A percentile compares a stretch with the other conserved stretches of the same genome.
Evolutionary conservation across 306 rosid species (phyloP).

Genomic region (Fragaria ananassa): DNA sequence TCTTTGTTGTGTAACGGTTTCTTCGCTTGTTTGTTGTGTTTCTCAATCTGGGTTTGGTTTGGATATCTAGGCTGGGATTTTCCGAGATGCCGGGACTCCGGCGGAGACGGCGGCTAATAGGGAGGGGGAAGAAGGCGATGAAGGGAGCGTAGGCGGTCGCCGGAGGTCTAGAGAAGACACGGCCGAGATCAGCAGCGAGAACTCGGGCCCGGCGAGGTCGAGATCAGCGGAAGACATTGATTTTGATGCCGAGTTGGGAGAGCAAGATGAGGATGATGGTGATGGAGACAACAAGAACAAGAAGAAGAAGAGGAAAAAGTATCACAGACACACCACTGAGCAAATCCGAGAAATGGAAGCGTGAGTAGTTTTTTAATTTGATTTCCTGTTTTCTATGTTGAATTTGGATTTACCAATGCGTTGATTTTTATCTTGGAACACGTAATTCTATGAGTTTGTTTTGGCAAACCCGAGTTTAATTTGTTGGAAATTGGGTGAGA

Average conservation of each 20-base stretch:
- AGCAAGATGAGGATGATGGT: conserved; percentile 46
- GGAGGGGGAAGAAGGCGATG: conserved; percentile 86
- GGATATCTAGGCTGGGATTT: conserved; percentile 72
- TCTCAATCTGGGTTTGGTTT: not conserved
- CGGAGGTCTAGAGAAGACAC: conserved; percentile 44
- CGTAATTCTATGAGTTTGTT: not conserved
- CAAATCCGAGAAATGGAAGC: conserved; percentile 98
- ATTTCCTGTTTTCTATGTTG: not conserved
- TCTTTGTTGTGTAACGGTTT: not conserved
- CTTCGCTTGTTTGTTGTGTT: not conserved
- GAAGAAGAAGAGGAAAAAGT: conserved; percentile 85
- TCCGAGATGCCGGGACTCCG: conserved; percentile 55
- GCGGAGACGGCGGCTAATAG: conserved; percentile 31
- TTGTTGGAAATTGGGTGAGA: not conserved
- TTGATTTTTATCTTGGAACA: not conserved
- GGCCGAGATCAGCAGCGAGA: conserved; percentile 85
- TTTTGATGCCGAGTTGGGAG: conserved; percentile 62
- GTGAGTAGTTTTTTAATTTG: conserved; percentile 29
- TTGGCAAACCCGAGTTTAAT: not conserved
- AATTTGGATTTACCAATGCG: not conserved
- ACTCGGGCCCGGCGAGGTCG: conserved; percentile 69
- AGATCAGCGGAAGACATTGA: conserved; percentile 86
- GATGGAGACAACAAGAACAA: conserved; percentile 44
- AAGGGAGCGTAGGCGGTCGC: conserved; percentile 31
- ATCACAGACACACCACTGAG: conserved; percentile 84